Conservation (phyloP, 1,284 basidiomycete genomes). For the Erythrobasidium hasegawianum region DNA sequence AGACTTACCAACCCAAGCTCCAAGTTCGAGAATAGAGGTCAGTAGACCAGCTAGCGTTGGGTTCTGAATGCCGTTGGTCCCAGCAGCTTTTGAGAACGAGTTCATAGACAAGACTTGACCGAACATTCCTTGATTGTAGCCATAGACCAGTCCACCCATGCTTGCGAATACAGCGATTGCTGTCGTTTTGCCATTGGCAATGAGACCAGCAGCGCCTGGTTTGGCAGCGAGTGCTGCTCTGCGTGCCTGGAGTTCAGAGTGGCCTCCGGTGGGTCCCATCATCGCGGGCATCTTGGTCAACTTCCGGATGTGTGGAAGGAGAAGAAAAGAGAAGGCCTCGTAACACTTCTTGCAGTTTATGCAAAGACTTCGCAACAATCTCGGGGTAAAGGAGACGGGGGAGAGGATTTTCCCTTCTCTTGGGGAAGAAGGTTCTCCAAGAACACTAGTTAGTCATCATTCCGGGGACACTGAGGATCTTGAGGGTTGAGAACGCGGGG, state of each 20-base stretch:
- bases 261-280: neutral
- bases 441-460: too few species aligned
- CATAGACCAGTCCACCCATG: slow-evolving; percentile 45
- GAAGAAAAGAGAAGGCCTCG: neutral
- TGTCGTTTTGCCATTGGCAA: slow-evolving; percentile 42
- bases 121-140: slow-evolving; percentile 46
- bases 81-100: slow-evolving; percentile 39
- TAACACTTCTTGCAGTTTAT: too few species aligned
- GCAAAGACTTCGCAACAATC: too few species aligned
- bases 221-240: slow-evolving; percentile 32
- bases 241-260: slow-evolving; percentile 7
- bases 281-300: neutral
- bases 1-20: slow-evolving; percentile 41
- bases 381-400: slow-evolving; percentile 1
- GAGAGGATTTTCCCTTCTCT: neutral
- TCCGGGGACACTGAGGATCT: too few species aligned
- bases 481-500: too few species aligned
- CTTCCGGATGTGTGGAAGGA: neutral
- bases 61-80: slow-evolving; percentile 43
- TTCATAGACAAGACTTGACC: slow-evolving; percentile 44
- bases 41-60: slow-evolving; percentile 39
- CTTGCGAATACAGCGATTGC: slow-evolving; percentile 45
- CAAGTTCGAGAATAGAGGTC: slow-evolving; percentile 46
- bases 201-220: slow-evolving; percentile 41
- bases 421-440: too few species aligned